Percentiles rank a stretch among this genome's conserved stretches.
Conservation (phyloP, 768 basidiomycete species). For the Lactarius deliciosus region DNA sequence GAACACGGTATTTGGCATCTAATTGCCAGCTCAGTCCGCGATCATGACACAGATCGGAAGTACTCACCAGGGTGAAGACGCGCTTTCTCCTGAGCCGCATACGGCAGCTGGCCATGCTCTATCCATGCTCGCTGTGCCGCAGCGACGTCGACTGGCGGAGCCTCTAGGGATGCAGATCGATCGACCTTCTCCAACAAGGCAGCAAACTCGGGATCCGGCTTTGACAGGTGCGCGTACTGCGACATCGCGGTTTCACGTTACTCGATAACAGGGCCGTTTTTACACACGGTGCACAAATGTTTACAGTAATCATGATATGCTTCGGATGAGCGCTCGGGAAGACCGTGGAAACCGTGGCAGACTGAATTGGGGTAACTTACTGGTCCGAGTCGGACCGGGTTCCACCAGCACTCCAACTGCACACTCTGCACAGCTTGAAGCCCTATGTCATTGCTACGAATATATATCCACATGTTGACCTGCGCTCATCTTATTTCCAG, state of each 20-base stretch:
- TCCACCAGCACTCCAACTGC: not conserved
- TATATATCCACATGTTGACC: not conserved
- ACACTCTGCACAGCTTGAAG: not conserved
- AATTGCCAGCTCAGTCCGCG: not conserved
- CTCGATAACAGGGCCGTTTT: not conserved
- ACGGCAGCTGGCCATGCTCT: not conserved
- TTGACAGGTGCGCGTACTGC: slow-evolving; percentile 1
- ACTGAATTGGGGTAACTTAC: too few species aligned
- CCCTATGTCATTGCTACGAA: not conserved
- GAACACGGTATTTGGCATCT: slow-evolving; percentile 16
- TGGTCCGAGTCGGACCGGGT: not conserved
- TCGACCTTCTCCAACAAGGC: not conserved
- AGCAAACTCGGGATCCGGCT: slow-evolving; percentile 12
- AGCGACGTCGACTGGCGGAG: not conserved
- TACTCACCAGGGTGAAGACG: not conserved
- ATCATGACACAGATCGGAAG: not conserved
- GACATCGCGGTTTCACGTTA: slow-evolving; percentile 4
- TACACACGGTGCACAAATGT: too few species aligned
- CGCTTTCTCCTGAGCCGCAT: not conserved
- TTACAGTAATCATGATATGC: not conserved
- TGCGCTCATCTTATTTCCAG: not conserved
- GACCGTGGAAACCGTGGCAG: too few species aligned
- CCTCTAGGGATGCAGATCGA: too few species aligned
- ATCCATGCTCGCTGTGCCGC: not conserved
- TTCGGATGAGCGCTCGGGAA: not conserved